phyloP scores from a whole-genome alignment of 139 green algal genomes.

The Nannochloris sp. region DNA sequence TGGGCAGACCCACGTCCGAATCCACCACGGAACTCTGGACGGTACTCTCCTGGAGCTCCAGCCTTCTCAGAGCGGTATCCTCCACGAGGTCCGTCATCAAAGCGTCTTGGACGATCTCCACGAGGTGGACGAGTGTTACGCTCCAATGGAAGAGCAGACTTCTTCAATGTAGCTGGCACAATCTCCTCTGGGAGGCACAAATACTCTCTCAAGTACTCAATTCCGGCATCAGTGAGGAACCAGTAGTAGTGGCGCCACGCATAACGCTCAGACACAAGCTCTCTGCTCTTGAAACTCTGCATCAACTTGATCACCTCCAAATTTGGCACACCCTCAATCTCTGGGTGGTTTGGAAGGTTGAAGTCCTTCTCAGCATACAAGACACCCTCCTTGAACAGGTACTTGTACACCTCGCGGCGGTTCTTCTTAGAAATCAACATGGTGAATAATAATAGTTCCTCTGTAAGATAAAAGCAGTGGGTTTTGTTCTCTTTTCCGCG shows the following conservation, averaged over 20 bases:
- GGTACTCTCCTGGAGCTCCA: constrained; percentile 46
- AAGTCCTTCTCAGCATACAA: constrained; percentile 99
- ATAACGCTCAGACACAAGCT: constrained; percentile 93
- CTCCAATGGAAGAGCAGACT: constrained; percentile 70
- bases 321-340: constrained; percentile 83
- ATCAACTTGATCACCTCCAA: constrained; percentile 58
- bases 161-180: constrained; percentile 92
- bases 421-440: constrained; percentile 99
- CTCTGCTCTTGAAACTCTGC: constrained; percentile 93
- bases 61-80: constrained; percentile 40
- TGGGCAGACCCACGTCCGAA: constrained; percentile 40
- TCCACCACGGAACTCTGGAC: constrained; percentile 41
- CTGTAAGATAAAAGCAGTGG: constrained; percentile 17
- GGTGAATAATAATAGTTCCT: constrained; percentile 29
- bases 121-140: constrained; percentile 14
- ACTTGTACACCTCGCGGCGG: constrained; percentile 97
- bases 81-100: constrained; percentile 36
- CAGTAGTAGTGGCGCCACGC: constrained; percentile 99
- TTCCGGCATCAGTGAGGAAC: constrained; percentile 96
- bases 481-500: constrained; percentile 48
- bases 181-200: constrained; percentile 93
- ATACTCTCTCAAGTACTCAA: constrained; percentile 97
- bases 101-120: constrained; percentile 39
- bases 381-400: constrained; percentile 99
- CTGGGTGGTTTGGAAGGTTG: constrained; percentile 90